Evolutionary conservation across 2,329 filamentous ascomycete genomes (phyloP).

Genomic region (Calonectria montana): DNA sequence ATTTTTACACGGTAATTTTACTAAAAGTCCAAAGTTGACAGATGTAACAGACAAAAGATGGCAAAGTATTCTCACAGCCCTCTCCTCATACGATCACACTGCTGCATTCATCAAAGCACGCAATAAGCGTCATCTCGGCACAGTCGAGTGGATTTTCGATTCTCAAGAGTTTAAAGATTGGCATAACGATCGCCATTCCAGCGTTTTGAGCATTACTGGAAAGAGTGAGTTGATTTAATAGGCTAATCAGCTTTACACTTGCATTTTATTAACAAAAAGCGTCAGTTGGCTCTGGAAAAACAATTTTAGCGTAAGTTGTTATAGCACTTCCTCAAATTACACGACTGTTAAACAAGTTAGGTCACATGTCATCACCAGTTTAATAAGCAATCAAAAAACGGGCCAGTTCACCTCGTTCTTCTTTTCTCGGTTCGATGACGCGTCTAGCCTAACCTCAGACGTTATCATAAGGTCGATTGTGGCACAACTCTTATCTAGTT

Average conservation of each 20-base stretch:
- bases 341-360: neutral
- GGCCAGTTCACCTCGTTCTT: constrained; percentile 15
- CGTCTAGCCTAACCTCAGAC: neutral
- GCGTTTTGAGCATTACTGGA: constrained; percentile 21
- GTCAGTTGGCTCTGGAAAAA: constrained; percentile 34
- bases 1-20: neutral
- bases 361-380: neutral
- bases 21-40: neutral
- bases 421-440: constrained; percentile 15
- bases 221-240: constrained; percentile 22
- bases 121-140: constrained; percentile 26
- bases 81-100: constrained; percentile 21
- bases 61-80: neutral
- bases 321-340: too few relatives aligned
- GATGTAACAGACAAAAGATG: neutral
- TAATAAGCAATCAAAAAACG: neutral
- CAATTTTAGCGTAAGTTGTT: constrained; percentile 20
- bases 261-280: neutral
- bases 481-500: neutral
- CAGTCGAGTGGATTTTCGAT: constrained; percentile 20
- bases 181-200: rapidly evolving
- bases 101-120: constrained; percentile 13
- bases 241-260: neutral
- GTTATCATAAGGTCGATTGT: constrained; percentile 15
- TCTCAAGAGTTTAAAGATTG: constrained; percentile 9